These are phyloP conservation scores for Tephrocybe sp. DNA, from an alignment of 768 basidiomycete genomes.

Conservation along the genomic window DNA sequence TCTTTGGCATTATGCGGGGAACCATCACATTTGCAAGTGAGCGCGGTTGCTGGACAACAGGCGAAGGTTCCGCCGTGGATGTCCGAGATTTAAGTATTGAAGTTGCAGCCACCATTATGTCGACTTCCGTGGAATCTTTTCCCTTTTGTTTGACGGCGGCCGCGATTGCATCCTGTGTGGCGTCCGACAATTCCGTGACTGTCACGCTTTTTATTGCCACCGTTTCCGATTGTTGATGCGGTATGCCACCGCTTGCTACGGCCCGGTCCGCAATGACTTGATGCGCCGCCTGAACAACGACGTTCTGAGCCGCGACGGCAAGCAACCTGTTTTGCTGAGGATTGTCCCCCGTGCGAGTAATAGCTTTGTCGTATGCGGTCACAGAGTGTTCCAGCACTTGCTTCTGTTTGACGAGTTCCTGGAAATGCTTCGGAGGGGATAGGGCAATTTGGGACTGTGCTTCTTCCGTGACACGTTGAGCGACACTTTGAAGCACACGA, in stretches of 20 bases:
- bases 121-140: constrained; percentile 72
- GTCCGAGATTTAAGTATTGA: constrained; percentile 47
- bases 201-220: constrained; percentile 50
- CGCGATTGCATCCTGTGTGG: constrained; percentile 69
- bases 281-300: constrained; percentile 81
- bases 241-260: constrained; percentile 36
- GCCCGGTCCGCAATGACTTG: constrained; percentile 54
- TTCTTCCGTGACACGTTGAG: constrained; percentile 75
- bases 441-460: constrained; percentile 64
- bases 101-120: constrained; percentile 74
- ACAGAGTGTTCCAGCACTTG: constrained; percentile 72
- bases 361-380: constrained; percentile 72
- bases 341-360: constrained; percentile 46
- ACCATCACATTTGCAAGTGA: constrained; percentile 20
- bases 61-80: constrained; percentile 24
- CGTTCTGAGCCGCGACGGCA: constrained; percentile 77
- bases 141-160: constrained; percentile 80
- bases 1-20: constrained; percentile 21
- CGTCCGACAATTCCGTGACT: constrained; percentile 50
- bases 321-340: constrained; percentile 55
- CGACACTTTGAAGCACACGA: constrained; percentile 74
- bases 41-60: constrained; percentile 19
- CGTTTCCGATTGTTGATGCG: constrained; percentile 36
- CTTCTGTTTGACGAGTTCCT: constrained; percentile 78
- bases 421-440: constrained; percentile 50